Base-by-base conservation (phyloP, 768 basidiomycete species). In the Termitomyces sp. region DNA sequence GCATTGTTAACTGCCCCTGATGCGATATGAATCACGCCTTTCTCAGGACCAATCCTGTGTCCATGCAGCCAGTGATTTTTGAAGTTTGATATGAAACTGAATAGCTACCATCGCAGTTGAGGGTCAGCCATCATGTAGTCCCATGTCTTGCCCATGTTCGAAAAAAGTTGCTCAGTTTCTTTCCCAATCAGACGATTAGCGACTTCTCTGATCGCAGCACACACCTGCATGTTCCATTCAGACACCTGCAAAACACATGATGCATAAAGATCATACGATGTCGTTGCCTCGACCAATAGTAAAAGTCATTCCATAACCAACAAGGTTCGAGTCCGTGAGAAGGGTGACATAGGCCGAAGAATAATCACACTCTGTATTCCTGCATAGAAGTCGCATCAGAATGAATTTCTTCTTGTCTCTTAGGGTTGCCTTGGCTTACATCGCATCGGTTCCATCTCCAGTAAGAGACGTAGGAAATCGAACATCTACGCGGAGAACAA, bases 361-460 rank as follows among this genome's bases (percentile, higher is more conserved):
- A 73, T 97, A 97, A 74, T 97, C 95, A 73, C 94, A 96, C 56
- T 92, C 92, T 33, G 90, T 89, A 72, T 97, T 96, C 93, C 90
- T 92, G 59, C n/a, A 31, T 13, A 33, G 24, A 15, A 34, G 34
- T 16, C 31, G 31, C 26, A 31, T 10, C 55, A 22, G 44, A 36
- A 48, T 20, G 18, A 45, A 9, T 22, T 24, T 13, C 9, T 16
- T 42, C 6, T 29, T 3, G 29, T n/a, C n/a, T 24, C 18, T 31
- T 4, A 13, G 1, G 39, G 41, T 44, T 42, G 33, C 39, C 16
- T 31, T n/a, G 36, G 66, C 78, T 63, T 67, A 90, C 92, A 95
- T 96, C 8, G 94, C 94, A 77, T 97, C 94, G 31, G 92, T 88
- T 6, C 94, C 94, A 78, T 95, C 94, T 28, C 93, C 93, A 9